Evolutionary conservation across 164 flowering plant genomes (phyloP).

Genomic region (Echeveria elegans): DNA sequence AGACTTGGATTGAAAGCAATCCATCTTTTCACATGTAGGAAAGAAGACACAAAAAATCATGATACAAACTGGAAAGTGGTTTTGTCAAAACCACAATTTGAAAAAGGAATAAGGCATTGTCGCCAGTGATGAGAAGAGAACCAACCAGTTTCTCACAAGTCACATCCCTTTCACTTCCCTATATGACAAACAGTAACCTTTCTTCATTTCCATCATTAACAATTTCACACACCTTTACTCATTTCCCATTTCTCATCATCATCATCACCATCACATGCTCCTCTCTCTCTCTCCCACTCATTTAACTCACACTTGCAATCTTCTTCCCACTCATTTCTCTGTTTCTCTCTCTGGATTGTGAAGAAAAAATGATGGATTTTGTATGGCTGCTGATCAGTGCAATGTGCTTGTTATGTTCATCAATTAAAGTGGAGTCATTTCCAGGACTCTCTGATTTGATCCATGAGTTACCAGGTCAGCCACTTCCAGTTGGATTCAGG

Average conservation of each 20-base stretch:
- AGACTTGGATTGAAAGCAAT: too few relatives aligned
- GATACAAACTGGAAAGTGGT: too few relatives aligned
- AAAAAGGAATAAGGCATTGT: too few relatives aligned
- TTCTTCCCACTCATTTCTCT: too few relatives aligned
- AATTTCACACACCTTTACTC: background rate
- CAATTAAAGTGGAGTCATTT: constrained; percentile 9
- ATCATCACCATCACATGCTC: background rate
- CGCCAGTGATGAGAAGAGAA: too few relatives aligned
- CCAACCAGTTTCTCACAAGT: too few relatives aligned
- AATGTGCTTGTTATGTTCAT: background rate
- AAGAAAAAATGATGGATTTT: background rate
- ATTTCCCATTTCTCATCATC: constrained; percentile 6
- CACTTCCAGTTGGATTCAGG: constrained; percentile 23
- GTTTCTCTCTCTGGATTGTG: too few relatives aligned
- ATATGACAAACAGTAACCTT: constrained; percentile 4
- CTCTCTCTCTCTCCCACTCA: background rate
- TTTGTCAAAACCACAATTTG: too few relatives aligned
- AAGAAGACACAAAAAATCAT: too few relatives aligned
- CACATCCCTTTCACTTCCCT: background rate
- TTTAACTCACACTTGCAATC: too few relatives aligned
- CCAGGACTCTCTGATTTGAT: constrained; percentile 17
- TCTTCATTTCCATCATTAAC: background rate
- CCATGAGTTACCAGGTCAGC: constrained; percentile 32
- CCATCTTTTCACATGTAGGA: too few relatives aligned
- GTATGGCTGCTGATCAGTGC: background rate